Evolutionary conservation across 495 filamentous ascomycete genomes (phyloP), one percentile per base, ranked within the genome.

Genomic region (Hypomontagnella monticulosa): DNA sequence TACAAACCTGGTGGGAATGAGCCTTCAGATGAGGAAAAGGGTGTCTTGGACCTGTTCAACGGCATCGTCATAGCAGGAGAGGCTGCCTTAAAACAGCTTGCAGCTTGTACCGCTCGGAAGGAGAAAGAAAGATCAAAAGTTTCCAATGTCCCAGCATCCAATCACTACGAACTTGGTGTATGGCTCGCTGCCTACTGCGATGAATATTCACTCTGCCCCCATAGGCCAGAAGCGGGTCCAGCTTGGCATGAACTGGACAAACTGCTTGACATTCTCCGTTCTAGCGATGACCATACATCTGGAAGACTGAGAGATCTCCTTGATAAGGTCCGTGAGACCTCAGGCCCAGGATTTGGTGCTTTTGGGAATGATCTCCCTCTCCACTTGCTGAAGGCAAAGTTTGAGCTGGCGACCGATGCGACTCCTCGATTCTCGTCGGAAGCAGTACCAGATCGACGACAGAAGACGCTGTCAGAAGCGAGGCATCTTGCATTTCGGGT

Each of bases 401-500:
- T 19, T 19, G 32, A 37, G 7, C 14, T 50, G 2, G 30, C 18
- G 30, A 9, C 3, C 11, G 10, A 7, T 3, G 11, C 14, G 16
- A 46, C 16, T 9, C 16, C 32, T 1, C 38, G 23, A 44, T 33
- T 44, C 16, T 56, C 38, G 11, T 44, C 40, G n/a, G 30, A 20
- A 4, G 8, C 4, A 4, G 18, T 55, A 5, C 10, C 10, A 11
- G 27, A 56, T 34, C 38, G 38, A 8, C 16, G 12, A 19, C 40
- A 34, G 23, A 44, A 34, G n/a, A 43, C 27, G n/a, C n/a, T 27
- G 4, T 5, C 27, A 34, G 40, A 44, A 18, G 32, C 41, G 6
- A 57, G 41, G 23, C 10, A 27, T 33, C 42, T 46, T 4, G 41
- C 53, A 2, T 57, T 47, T 14, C 30, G 27, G 5, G 30, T 57